These are phyloP conservation scores for Fonsecaea pugnacius DNA, from an alignment of 2,329 filamentous ascomycete genomes.

Conservation along the genomic window DNA sequence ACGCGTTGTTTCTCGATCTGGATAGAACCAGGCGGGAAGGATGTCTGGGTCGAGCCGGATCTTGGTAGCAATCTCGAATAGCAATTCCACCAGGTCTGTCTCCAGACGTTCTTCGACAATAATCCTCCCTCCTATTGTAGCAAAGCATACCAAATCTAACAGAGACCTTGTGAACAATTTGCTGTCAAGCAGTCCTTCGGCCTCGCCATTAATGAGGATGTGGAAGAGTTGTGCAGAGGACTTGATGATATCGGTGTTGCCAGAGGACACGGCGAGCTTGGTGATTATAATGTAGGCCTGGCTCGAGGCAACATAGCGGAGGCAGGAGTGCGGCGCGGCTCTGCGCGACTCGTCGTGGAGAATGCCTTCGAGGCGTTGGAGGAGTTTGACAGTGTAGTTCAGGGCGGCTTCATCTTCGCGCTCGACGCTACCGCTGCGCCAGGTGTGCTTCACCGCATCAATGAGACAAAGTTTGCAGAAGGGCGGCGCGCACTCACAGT, in stretches of 20 bases:
- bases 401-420: conserved; percentile 57
- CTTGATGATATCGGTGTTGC: conserved; percentile 82
- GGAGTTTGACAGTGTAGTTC: conserved; percentile 55
- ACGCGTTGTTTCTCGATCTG: conserved; percentile 50
- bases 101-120: conserved; percentile 75
- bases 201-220: conserved; percentile 91
- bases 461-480: conserved; percentile 13
- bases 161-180: conserved; percentile 82
- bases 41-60: conserved; percentile 88
- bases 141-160: conserved; percentile 74
- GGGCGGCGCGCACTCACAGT: conserved; percentile 48
- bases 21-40: conserved; percentile 87
- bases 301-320: conserved; percentile 80
- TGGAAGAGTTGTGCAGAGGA: conserved; percentile 86
- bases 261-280: conserved; percentile 82
- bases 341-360: conserved; percentile 87
- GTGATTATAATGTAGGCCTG: conserved; percentile 89
- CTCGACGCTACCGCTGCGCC: conserved; percentile 60
- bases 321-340: conserved; percentile 87
- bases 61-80: conserved; percentile 96
- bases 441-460: conserved; percentile 57
- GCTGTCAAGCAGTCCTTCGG: conserved; percentile 91
- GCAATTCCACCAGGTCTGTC: conserved; percentile 83
- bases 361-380: conserved; percentile 65
- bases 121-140: conserved; percentile 69